phyloP scores from a whole-genome alignment of 2,329 filamentous ascomycete species.

The Penicillium corylophilum region DNA sequence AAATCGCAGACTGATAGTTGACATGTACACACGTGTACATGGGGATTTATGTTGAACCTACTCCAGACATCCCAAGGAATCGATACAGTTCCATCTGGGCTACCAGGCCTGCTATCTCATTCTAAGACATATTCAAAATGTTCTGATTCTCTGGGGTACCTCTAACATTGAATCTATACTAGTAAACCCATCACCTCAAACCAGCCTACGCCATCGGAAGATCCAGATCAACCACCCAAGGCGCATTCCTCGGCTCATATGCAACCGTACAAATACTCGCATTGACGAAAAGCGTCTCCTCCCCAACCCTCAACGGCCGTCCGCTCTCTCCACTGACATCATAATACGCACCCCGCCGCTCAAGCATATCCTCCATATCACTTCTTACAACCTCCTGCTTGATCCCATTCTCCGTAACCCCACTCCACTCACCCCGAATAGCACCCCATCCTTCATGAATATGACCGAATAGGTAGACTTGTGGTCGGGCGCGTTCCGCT shows the following conservation, averaged over 20 bases:
- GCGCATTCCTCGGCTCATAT: conserved; percentile 52
- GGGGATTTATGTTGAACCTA: no score
- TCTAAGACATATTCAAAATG: background rate
- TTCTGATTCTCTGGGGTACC: no score
- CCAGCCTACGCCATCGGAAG: no score
- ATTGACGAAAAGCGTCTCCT: conserved; percentile 59
- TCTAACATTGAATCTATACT: no score
- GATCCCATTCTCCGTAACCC: conserved; percentile 18
- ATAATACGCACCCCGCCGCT: conserved; percentile 33
- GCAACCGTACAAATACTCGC: conserved; percentile 55
- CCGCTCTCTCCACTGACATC: conserved; percentile 33
- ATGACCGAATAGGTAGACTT: conserved; percentile 63
- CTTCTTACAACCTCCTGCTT: conserved; percentile 19
- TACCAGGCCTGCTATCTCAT: no score
- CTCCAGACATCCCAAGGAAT: background rate
- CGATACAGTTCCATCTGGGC: no score
- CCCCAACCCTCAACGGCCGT: conserved; percentile 41
- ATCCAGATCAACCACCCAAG: conserved; percentile 59
- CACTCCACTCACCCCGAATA: conserved; percentile 31
- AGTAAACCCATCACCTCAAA: conserved; percentile 8
- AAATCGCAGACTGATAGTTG: no score
- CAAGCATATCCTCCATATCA: conserved; percentile 30
- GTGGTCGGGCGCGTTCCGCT: conserved; percentile 50
- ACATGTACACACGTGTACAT: no score
- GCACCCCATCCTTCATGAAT: conserved; percentile 59